Evolutionary conservation across 23 red algal genomes (phyloP).

Genomic region (Gracilaria vermiculophylla): DNA sequence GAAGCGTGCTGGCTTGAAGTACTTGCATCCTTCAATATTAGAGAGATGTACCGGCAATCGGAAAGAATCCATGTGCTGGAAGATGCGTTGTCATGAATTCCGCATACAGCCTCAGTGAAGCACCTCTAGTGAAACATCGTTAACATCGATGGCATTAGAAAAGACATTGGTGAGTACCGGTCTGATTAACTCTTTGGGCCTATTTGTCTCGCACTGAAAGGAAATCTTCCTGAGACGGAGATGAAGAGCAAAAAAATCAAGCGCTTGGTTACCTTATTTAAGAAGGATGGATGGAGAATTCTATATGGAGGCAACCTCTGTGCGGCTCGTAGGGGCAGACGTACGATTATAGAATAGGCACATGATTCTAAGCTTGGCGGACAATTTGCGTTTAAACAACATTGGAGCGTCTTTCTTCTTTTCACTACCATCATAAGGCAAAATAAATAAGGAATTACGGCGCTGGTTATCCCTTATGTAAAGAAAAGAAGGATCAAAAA

Average conservation of each 20-base stretch:
- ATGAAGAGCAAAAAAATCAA: neutral
- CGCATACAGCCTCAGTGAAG: neutral
- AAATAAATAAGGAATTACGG: neutral
- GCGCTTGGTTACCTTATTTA: neutral
- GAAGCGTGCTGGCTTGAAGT: neutral
- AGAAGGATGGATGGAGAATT: neutral
- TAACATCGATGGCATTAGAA: neutral
- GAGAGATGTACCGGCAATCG: neutral
- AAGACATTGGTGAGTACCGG: neutral
- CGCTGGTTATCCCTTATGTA: neutral
- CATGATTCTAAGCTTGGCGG: conserved; percentile 21
- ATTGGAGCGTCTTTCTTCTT: neutral
- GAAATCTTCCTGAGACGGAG: neutral
- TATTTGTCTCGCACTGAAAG: neutral
- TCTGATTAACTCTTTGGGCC: neutral
- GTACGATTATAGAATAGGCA: neutral
- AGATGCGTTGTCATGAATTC: neutral
- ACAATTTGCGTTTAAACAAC: conserved; percentile 36
- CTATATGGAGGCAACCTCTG: conserved; percentile 2
- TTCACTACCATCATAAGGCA: conserved; percentile 2
- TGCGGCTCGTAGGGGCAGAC: neutral
- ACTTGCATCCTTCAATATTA: conserved; percentile 9
- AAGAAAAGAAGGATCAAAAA: conserved; percentile 3
- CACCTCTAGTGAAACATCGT: neutral
- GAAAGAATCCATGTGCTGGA: neutral